Evolutionary conservation across 345 rosid genomes (phyloP).

Genomic region (Xanthoceras sorbifolium): DNA sequence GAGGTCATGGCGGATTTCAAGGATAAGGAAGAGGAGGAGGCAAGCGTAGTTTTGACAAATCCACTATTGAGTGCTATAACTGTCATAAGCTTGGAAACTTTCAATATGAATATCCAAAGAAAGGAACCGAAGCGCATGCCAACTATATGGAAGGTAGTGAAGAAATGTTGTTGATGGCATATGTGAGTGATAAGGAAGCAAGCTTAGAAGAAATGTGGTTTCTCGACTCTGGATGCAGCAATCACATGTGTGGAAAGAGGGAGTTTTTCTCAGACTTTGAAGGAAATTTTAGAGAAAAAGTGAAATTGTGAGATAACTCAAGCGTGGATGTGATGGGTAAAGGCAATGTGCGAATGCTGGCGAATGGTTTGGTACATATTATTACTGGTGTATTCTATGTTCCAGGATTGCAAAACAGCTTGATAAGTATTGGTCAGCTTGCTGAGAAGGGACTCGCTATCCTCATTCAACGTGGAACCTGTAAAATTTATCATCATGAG

Average conservation of each 20-base stretch:
- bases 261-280: background rate
- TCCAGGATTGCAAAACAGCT: background rate
- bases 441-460: constrained; percentile 4
- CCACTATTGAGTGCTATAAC: too few species aligned
- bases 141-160: background rate
- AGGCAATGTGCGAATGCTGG: background rate
- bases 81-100: too few species aligned
- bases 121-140: too few species aligned
- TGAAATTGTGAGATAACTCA: background rate
- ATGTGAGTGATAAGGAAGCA: background rate
- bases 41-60: too few species aligned
- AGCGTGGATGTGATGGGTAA: background rate
- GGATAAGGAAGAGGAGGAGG: too few species aligned
- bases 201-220: background rate
- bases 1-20: too few species aligned
- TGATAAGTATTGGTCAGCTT: background rate
- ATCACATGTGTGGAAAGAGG: background rate
- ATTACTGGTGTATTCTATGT: constrained; percentile 12
- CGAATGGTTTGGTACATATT: background rate
- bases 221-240: background rate
- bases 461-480: background rate
- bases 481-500: background rate
- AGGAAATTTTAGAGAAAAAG: background rate
- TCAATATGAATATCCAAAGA: too few species aligned
- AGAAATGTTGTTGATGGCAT: background rate